Evolutionary conservation across 352 stramenopile genomes (phyloP).

Genomic region (Thalassiosira hispida): DNA sequence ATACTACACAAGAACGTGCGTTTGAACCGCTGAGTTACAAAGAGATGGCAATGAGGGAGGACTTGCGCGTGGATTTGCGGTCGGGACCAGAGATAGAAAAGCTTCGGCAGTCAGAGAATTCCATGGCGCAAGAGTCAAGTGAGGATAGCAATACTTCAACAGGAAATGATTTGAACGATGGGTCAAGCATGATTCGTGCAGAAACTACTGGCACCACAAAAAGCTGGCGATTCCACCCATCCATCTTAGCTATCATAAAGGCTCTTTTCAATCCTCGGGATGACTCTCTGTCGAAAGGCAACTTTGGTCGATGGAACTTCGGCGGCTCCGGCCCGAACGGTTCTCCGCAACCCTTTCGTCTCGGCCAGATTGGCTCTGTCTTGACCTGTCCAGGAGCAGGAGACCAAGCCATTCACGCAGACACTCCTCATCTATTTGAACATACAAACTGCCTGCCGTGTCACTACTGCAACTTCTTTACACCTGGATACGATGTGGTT

Average conservation of each 20-base stretch:
- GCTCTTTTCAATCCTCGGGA: slow-evolving; percentile 68
- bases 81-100: slow-evolving; percentile 57
- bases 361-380: slow-evolving; percentile 77
- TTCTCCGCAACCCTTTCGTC: slow-evolving; percentile 62
- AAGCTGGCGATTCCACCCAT: slow-evolving; percentile 58
- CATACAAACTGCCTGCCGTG: slow-evolving; percentile 66
- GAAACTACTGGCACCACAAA: slow-evolving; percentile 9
- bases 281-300: slow-evolving; percentile 63
- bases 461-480: slow-evolving; percentile 84
- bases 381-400: slow-evolving; percentile 71
- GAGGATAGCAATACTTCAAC: not conserved
- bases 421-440: slow-evolving; percentile 84
- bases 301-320: slow-evolving; percentile 85
- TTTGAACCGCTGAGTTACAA: slow-evolving; percentile 71
- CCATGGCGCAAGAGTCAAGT: not conserved
- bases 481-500: slow-evolving; percentile 45
- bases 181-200: slow-evolving; percentile 23
- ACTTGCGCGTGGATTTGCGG: slow-evolving; percentile 79
- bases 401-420: slow-evolving; percentile 84
- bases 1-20: slow-evolving; percentile 10
- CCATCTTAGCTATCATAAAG: slow-evolving; percentile 69
- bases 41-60: slow-evolving; percentile 82
- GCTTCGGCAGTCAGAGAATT: slow-evolving; percentile 16
- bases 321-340: slow-evolving; percentile 74
- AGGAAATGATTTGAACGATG: slow-evolving; percentile 5